Base-by-base conservation (phyloP, 768 basidiomycete genomes). In the Suillus decipiens region DNA sequence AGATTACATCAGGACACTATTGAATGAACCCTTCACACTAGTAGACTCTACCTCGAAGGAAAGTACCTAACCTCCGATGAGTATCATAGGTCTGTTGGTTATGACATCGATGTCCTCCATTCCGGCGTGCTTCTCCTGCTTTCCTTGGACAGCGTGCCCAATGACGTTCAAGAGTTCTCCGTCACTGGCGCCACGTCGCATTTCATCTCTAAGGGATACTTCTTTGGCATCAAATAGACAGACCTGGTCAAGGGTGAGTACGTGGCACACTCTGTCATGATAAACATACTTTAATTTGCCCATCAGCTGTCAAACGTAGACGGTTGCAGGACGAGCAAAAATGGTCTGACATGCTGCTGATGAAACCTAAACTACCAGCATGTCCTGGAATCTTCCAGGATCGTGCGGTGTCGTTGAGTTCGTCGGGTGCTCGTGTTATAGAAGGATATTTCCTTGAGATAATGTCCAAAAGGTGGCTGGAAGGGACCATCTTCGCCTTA, bases 281-380 rank as follows among this genome's bases (percentile, higher is more conserved):
- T 55, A 59, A 48, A 37, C 71, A 64, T 65, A 85, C 92, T 83
- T 96, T 96, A 68, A 96, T 91, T 71, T 95, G 86, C 7, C 95
- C 93, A 68, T 96, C 93, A 14, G 93, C 90, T n/a, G 92, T 95
- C 53, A 96, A 80, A 47, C 94, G 82, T 57, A 95, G 79, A 62
- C 93, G 83, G 69, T 93, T 94, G 77, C 93, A 96, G 1, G 88
- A 87, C 1, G 85, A 82, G 75, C 93, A 95, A 69, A 96, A 94
- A 75, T 95, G 93, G 74, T 96, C 93, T 19, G 92, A 95, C 93
- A 94, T 94, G 79, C 90, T 93, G 71, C 87, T 92, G 71, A 96
- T 96, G 76, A 95, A 93, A n/a, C 89, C 93, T 73, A 89, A 83
- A 71, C 80, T 85, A 28, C 93, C 93, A 63, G 64, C 67, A 71